These are phyloP conservation scores for Neopestalotiopsis rosae DNA, from an alignment of 2,329 filamentous ascomycete species.

Conservation along the genomic window DNA sequence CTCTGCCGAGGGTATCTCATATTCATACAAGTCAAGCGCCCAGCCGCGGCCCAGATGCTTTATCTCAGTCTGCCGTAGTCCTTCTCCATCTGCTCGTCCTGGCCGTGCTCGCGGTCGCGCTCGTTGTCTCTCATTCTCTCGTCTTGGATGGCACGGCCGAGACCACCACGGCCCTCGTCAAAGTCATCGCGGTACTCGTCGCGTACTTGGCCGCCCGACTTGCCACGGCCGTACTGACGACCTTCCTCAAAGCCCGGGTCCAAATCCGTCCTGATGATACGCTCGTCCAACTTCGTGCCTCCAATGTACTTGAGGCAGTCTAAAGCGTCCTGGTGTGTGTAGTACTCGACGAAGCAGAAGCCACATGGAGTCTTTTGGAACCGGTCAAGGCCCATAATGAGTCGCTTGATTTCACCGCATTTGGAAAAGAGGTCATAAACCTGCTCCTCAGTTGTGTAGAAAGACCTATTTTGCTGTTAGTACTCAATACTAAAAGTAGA, in stretches of 20 bases:
- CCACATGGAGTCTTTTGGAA: slow-evolving; percentile 98
- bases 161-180: slow-evolving; percentile 90
- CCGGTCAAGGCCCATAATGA: slow-evolving; percentile 96
- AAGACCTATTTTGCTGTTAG: slow-evolving; percentile 64
- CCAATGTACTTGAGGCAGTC: slow-evolving; percentile 99
- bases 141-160: slow-evolving; percentile 75
- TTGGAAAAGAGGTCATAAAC: slow-evolving; percentile 97
- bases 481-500: background rate
- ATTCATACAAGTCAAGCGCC: slow-evolving; percentile 13
- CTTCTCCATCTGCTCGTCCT: slow-evolving; percentile 53
- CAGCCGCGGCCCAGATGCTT: too few species aligned
- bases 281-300: slow-evolving; percentile 96
- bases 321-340: slow-evolving; percentile 94
- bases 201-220: slow-evolving; percentile 94
- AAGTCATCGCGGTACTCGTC: slow-evolving; percentile 98
- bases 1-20: slow-evolving; percentile 15
- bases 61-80: slow-evolving; percentile 64
- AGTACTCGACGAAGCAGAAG: slow-evolving; percentile 99
- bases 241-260: slow-evolving; percentile 97
- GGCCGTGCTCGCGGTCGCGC: slow-evolving; percentile 38
- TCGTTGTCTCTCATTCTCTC: slow-evolving; percentile 52
- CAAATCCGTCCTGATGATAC: slow-evolving; percentile 92
- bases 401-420: slow-evolving; percentile 96
- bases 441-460: slow-evolving; percentile 98
- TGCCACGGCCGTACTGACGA: slow-evolving; percentile 92